Evolutionary conservation across 2,329 filamentous ascomycete species (phyloP).

Genomic region (Rhinocladiella similis): DNA sequence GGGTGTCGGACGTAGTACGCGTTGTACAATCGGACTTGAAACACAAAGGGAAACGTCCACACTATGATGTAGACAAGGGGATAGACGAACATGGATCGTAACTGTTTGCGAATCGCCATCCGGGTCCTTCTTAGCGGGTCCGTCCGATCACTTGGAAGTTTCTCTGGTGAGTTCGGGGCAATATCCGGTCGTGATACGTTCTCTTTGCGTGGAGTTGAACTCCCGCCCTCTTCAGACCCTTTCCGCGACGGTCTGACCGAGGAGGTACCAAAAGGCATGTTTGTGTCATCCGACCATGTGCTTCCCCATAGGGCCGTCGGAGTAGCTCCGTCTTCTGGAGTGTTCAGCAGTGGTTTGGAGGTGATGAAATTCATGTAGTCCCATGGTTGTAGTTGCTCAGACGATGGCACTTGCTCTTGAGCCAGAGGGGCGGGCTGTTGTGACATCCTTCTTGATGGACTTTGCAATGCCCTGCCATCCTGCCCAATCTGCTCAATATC

Average conservation of each 20-base stretch:
- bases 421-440: not conserved
- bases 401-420: not conserved
- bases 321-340: not conserved
- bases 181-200: not conserved
- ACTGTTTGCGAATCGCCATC: constrained; percentile 63
- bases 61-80: constrained; percentile 70
- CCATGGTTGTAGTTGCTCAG: constrained; percentile 17
- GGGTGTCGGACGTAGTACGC: constrained; percentile 52
- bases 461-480: not conserved
- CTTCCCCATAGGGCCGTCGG: constrained; percentile 9
- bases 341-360: constrained; percentile 5
- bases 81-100: constrained; percentile 74
- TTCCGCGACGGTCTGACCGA: not conserved
- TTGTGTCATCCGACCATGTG: constrained; percentile 20
- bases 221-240: not conserved
- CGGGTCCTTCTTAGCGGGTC: constrained; percentile 42
- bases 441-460: not conserved
- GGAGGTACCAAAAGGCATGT: not conserved
- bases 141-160: not conserved
- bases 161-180: not conserved
- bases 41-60: constrained; percentile 71
- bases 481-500: constrained; percentile 4
- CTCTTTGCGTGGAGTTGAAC: not conserved
- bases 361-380: constrained; percentile 28
- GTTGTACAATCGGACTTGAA: constrained; percentile 62